Conservation (phyloP, 108 stramenopile species). For the Cyclostephanos invisitatus region DNA sequence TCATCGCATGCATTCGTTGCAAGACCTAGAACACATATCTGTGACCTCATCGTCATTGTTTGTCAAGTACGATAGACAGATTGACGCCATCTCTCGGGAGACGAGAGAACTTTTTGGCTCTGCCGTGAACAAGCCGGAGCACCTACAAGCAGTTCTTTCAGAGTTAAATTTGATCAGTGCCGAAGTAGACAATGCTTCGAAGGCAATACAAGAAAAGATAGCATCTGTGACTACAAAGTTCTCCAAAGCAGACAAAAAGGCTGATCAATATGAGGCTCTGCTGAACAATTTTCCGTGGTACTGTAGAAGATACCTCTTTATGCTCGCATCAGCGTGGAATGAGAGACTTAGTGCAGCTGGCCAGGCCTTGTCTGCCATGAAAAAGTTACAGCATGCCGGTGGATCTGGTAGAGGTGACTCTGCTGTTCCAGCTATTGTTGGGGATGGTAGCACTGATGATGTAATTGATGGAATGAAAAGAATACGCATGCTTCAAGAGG, state of each 20-base stretch:
- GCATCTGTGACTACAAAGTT: constrained; percentile 72
- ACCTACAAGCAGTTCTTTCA: constrained; percentile 81
- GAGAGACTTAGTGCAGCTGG: constrained; percentile 84
- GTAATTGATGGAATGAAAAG: constrained; percentile 78
- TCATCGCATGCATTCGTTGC: constrained; percentile 66
- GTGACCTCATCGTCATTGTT: constrained; percentile 76
- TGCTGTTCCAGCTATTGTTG: constrained; percentile 52
- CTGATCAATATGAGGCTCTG: constrained; percentile 41
- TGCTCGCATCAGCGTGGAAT: constrained; percentile 88
- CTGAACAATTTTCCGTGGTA: constrained; percentile 58
- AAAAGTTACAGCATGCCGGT: constrained; percentile 60
- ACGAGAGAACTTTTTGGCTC: constrained; percentile 73
- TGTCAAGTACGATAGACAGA: constrained; percentile 84
- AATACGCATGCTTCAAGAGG: constrained; percentile 76
- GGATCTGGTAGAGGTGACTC: constrained; percentile 54
- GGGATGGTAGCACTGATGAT: constrained; percentile 74
- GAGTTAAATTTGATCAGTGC: constrained; percentile 78
- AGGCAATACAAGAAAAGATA: constrained; percentile 84
- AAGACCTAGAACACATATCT: constrained; percentile 78
- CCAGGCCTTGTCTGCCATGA: constrained; percentile 87
- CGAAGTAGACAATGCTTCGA: constrained; percentile 82
- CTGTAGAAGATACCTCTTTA: constrained; percentile 77
- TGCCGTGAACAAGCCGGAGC: constrained; percentile 70
- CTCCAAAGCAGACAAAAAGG: constrained; percentile 33
- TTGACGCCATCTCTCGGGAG: constrained; percentile 85